Evolutionary conservation across 768 basidiomycete genomes (phyloP).

Genomic region (Psilocybe azurescens): DNA sequence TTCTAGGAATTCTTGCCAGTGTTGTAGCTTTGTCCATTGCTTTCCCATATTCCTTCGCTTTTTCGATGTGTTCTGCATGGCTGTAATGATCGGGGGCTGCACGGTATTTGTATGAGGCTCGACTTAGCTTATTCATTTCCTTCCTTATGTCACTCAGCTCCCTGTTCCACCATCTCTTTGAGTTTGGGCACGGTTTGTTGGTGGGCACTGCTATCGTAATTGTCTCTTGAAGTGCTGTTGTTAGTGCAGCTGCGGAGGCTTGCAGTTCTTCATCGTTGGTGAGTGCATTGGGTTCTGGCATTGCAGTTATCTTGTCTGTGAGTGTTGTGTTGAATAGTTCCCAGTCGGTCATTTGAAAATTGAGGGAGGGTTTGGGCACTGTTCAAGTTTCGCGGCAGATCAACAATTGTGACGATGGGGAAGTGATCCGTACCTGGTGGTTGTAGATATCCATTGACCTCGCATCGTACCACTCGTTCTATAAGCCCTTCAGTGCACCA

Average conservation of each 20-base stretch:
- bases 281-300: too few relatives aligned
- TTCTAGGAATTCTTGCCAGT: constrained; percentile 36
- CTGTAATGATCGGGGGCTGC: constrained; percentile 23
- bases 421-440: constrained; percentile 54
- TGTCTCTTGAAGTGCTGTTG: not conserved
- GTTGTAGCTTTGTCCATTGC: constrained; percentile 24
- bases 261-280: too few relatives aligned
- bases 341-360: constrained; percentile 39
- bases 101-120: too few relatives aligned
- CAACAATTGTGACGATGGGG: constrained; percentile 37
- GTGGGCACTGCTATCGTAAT: constrained; percentile 2
- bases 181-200: constrained; percentile 7
- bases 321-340: constrained; percentile 22
- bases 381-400: constrained; percentile 14
- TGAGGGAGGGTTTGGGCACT: constrained; percentile 3
- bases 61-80: constrained; percentile 20
- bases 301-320: too few relatives aligned
- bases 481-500: too few relatives aligned
- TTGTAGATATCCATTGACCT: too few relatives aligned
- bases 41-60: constrained; percentile 19
- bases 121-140: not conserved
- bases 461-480: too few relatives aligned
- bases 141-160: constrained; percentile 29
- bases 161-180: constrained; percentile 30
- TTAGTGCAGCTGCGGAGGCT: too few relatives aligned